These are phyloP conservation scores for Aspergillus thermomutatus DNA, from an alignment of 2,329 filamentous ascomycete genomes.

Conservation along the genomic window DNA sequence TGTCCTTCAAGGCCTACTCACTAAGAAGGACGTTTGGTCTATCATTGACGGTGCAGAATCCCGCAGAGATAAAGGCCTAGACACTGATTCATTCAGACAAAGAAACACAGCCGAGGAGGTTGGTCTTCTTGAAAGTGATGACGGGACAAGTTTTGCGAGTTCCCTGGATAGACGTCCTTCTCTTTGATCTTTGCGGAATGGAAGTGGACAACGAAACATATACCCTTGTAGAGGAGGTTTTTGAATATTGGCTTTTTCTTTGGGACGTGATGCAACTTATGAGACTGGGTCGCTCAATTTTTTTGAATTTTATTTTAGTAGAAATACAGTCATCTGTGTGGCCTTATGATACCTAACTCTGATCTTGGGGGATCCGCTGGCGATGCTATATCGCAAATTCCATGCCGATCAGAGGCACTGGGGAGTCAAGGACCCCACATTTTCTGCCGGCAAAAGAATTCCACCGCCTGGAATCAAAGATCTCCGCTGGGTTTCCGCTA, in stretches of 20 bases:
- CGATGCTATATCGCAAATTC: not conserved
- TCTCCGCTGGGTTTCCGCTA: not conserved
- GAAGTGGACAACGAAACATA: not conserved
- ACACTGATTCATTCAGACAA: slow-evolving; percentile 24
- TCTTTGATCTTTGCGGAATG: slow-evolving; percentile 17
- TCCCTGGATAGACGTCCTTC: slow-evolving; percentile 31
- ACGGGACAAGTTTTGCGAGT: slow-evolving; percentile 29
- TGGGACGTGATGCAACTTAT: not conserved
- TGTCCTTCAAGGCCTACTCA: slow-evolving; percentile 76
- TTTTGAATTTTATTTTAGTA: not conserved
- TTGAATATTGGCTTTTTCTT: not conserved
- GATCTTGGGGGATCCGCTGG: not conserved
- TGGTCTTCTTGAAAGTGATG: slow-evolving; percentile 36
- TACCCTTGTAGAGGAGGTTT: not conserved
- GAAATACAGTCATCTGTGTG: not conserved
- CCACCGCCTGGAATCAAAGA: slow-evolving; percentile 15
- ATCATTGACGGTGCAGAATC: slow-evolving; percentile 76
- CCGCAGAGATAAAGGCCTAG: slow-evolving; percentile 28
- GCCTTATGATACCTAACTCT: not conserved
- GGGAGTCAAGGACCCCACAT: slow-evolving; percentile 11
- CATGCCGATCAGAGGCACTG: slow-evolving; percentile 10
- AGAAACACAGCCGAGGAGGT: slow-evolving; percentile 31
- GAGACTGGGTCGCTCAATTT: not conserved
- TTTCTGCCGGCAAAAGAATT: slow-evolving; percentile 21
- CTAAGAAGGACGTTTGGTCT: slow-evolving; percentile 97